Evolutionary conservation across 2,329 filamentous ascomycete species (phyloP).

Genomic region (Dactylellina haptotyla): DNA sequence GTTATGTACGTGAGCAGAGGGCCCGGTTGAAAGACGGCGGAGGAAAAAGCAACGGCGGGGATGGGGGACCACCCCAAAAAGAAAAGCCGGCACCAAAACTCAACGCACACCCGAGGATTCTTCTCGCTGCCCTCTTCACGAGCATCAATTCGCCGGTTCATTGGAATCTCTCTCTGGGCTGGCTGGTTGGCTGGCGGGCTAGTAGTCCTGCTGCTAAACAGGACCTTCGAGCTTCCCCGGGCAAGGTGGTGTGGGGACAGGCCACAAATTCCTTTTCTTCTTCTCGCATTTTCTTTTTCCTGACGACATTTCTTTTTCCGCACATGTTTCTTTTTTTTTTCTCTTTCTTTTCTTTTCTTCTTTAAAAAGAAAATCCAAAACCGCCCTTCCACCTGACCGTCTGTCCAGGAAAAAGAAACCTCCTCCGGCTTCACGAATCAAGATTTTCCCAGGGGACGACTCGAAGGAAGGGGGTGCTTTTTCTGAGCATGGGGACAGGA

Average conservation of each 20-base stretch:
- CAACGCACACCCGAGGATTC: constrained; percentile 43
- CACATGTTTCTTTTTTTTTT: background rate
- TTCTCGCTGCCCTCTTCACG: background rate
- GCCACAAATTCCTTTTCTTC: background rate
- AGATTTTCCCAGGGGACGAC: constrained; percentile 52
- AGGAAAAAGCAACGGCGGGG: background rate
- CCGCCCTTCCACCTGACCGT: constrained; percentile 50
- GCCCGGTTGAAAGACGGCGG: constrained; percentile 11
- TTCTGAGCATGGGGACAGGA: constrained; percentile 52
- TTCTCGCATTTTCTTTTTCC: background rate
- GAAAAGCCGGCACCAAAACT: background rate
- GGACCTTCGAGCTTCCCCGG: constrained; percentile 50
- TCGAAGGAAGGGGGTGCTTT: constrained; percentile 38
- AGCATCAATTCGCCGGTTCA: constrained; percentile 28
- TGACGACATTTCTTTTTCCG: constrained; percentile 10
- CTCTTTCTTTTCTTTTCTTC: constrained; percentile 7
- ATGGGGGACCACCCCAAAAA: constrained; percentile 19
- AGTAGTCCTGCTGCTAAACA: constrained; percentile 19
- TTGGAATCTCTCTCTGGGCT: constrained; percentile 4
- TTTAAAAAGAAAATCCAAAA: constrained; percentile 33
- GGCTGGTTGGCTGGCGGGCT: constrained; percentile 8
- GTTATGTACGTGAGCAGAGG: background rate
- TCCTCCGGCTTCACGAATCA: constrained; percentile 37
- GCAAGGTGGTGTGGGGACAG: constrained; percentile 43
- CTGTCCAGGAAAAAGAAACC: constrained; percentile 25